A percentile compares a stretch with the other conserved stretches of the same genome.
Evolutionary conservation across 352 stramenopile species (phyloP).

Genomic region (Elongisporangium prolatum): DNA sequence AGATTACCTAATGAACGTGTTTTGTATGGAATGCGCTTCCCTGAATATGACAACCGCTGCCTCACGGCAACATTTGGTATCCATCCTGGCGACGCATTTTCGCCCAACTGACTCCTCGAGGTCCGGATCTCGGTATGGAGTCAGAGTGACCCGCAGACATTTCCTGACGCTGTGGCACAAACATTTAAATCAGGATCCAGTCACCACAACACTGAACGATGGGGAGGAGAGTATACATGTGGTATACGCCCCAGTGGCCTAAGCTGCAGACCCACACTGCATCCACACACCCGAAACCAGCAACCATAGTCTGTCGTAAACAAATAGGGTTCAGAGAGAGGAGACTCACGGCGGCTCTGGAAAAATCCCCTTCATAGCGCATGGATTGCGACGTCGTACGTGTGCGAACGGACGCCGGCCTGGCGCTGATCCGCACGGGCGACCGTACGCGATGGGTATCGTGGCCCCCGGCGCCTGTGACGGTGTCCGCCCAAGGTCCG

Average conservation of each 20-base stretch:
- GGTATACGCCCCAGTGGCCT: not conserved
- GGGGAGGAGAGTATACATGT: not conserved
- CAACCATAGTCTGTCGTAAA: not conserved
- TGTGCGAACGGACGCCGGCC: conserved; percentile 15
- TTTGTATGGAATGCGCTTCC: not conserved
- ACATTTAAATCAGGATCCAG: not conserved
- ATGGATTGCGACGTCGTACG: conserved; percentile 17
- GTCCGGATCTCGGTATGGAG: not conserved
- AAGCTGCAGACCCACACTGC: too few species aligned
- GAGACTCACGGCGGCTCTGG: not conserved
- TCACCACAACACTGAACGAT: not conserved
- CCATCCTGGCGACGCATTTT: not conserved
- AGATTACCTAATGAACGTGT: not conserved
- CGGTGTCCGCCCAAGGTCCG: not conserved
- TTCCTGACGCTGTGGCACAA: not conserved
- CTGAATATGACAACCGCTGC: not conserved
- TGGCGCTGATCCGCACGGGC: conserved; percentile 19
- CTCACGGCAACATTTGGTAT: not conserved
- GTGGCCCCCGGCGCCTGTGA: conserved; percentile 4
- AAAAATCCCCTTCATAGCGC: not conserved
- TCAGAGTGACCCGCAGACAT: not conserved
- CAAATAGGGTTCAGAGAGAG: not conserved
- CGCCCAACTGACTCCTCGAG: not conserved
- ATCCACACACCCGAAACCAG: not conserved
- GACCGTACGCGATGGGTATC: conserved; percentile 18